Evolutionary conservation across 2,329 filamentous ascomycete species (phyloP).

Genomic region (Trichophyton benhamiae): DNA sequence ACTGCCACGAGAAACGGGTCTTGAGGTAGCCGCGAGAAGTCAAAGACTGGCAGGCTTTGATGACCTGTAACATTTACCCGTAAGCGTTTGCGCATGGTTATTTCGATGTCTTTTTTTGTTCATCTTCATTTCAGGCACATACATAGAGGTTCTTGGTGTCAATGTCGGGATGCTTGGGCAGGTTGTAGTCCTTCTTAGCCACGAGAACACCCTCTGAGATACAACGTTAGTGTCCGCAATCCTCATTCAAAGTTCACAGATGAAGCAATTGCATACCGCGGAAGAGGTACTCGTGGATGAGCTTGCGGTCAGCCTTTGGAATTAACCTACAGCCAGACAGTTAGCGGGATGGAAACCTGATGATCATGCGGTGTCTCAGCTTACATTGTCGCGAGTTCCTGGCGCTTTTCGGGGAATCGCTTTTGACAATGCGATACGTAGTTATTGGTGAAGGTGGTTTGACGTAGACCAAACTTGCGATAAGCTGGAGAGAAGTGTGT

Average conservation of each 20-base stretch:
- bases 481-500: slow-evolving; percentile 2
- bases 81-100: slow-evolving; percentile 2
- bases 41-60: slow-evolving; percentile 98
- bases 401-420: slow-evolving; percentile 43
- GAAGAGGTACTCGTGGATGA: slow-evolving; percentile 99
- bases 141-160: slow-evolving; percentile 99
- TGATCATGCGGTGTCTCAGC: slow-evolving; percentile 12
- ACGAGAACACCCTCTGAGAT: slow-evolving; percentile 65
- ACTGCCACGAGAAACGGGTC: slow-evolving; percentile 99
- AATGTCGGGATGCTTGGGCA: slow-evolving; percentile 93
- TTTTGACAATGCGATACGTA: slow-evolving; percentile 32
- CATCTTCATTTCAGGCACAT: slow-evolving; percentile 17
- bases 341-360: slow-evolving; percentile 2
- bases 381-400: slow-evolving; percentile 44
- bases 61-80: slow-evolving; percentile 42
- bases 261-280: slow-evolving; percentile 46
- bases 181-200: slow-evolving; percentile 98
- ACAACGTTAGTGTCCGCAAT: neutral
- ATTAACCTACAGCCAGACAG: slow-evolving; percentile 60
- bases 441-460: neutral
- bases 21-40: slow-evolving; percentile 97
- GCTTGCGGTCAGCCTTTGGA: slow-evolving; percentile 99
- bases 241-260: neutral
- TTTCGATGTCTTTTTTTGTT: neutral
- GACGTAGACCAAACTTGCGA: neutral